Evolutionary conservation across 2,329 filamentous ascomycete species (phyloP), one percentile per base, ranked within the genome.

Genomic region (Beauveria brongniartii): DNA sequence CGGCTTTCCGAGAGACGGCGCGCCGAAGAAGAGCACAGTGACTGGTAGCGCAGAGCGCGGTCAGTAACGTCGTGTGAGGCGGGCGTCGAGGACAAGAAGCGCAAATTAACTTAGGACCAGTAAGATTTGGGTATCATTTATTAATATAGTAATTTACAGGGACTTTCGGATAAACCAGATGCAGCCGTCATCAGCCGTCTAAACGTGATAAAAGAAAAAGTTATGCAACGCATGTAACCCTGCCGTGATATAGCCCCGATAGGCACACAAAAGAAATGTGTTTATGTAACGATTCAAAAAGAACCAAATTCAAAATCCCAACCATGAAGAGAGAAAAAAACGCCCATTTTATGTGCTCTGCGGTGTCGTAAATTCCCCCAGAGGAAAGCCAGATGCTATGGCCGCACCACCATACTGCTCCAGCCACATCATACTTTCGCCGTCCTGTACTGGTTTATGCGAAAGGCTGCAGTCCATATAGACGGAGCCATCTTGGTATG

Each of bases 41-140:
- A 73, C 85, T n/a, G 76, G 47, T 82, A n/a, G 85, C 84, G 0
- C 84, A 88, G 69, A 79, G 78, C 0, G 79, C 80, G 7, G 82
- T 83, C 0, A 77, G 80, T 1, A 69, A 73, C 3, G 77, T 78
- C 1, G 20, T 52, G 62, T 18, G 41, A 16, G 9, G 51, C 9
- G 18, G 0, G 7, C n/a, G 30, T 24, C 41, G 9, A 48, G 4
- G 12, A 20, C 5, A 41, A 26, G 41, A 24, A 58, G 10, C 18
- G 9, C 43, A 5, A 16, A 6, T 8, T 14, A 2, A 12, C n/a
- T 12, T 20, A 24, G 30, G 34, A 44, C 56, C 41, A 55, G 41
- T 10, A 43, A 28, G 34, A n/a, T 41, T 55, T 58, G 60, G 60
- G 60, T 61, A 61, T 61, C 60, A 61, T 61, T 52, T 57, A 61